Conservation (phyloP, 495 filamentous ascomycete species). For the Penicillium canescens region DNA sequence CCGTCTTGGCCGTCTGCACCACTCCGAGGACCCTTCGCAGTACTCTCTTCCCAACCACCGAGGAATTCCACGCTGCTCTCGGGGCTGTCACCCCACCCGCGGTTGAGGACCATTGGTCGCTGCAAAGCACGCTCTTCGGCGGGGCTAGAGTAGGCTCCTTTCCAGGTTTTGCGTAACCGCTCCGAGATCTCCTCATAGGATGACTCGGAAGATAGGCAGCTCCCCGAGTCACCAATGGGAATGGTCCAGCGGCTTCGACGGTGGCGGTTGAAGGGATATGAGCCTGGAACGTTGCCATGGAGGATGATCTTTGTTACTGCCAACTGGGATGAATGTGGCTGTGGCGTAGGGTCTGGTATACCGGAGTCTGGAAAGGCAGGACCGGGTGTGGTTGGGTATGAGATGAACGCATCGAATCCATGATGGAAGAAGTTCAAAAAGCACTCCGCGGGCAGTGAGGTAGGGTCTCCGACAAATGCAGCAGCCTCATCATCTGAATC, state of each 20-base stretch:
- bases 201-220: slow-evolving; percentile 69
- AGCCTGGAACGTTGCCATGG: slow-evolving; percentile 92
- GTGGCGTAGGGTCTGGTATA: slow-evolving; percentile 32
- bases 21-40: slow-evolving; percentile 40
- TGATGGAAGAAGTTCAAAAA: slow-evolving; percentile 98
- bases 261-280: slow-evolving; percentile 94
- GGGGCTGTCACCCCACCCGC: slow-evolving; percentile 89
- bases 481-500: slow-evolving; percentile 68
- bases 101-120: slow-evolving; percentile 81
- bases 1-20: slow-evolving; percentile 54
- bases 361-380: slow-evolving; percentile 59
- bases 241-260: slow-evolving; percentile 88
- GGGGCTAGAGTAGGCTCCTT: slow-evolving; percentile 59
- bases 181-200: slow-evolving; percentile 68
- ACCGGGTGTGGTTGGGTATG: slow-evolving; percentile 66
- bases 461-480: slow-evolving; percentile 32
- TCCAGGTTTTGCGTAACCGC: slow-evolving; percentile 70
- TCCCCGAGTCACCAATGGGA: slow-evolving; percentile 40
- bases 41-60: slow-evolving; percentile 84
- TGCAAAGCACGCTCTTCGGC: slow-evolving; percentile 64
- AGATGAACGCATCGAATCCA: slow-evolving; percentile 92
- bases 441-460: slow-evolving; percentile 61
- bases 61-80: slow-evolving; percentile 88
- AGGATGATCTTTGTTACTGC: slow-evolving; percentile 88
- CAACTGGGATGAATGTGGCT: slow-evolving; percentile 56